Evolutionary conservation across 1,139 yeast genomes (phyloP).

Genomic region (Protomyces pachydermus): DNA sequence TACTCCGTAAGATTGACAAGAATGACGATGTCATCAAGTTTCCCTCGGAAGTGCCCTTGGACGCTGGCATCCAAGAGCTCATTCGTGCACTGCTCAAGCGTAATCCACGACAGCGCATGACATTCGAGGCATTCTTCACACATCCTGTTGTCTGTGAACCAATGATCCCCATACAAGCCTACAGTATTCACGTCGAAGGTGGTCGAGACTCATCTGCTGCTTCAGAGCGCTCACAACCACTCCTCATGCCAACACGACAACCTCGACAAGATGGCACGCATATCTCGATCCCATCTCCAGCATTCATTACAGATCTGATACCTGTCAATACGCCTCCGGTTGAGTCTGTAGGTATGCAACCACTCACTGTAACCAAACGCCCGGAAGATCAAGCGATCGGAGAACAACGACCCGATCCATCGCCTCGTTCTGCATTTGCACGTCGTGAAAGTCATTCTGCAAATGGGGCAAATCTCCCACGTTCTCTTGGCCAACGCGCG

Average conservation of each 20-base stretch:
- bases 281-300: slow-evolving; percentile 38
- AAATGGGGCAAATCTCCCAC: neutral
- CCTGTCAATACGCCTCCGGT: slow-evolving; percentile 20
- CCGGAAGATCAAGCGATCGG: neutral
- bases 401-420: neutral
- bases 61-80: slow-evolving; percentile 60
- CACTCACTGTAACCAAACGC: neutral
- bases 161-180: neutral
- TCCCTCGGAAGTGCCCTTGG: slow-evolving; percentile 52
- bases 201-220: neutral
- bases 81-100: slow-evolving; percentile 72
- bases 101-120: slow-evolving; percentile 80
- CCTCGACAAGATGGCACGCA: neutral
- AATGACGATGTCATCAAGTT: slow-evolving; percentile 71
- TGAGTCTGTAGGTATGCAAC: neutral
- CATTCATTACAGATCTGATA: slow-evolving; percentile 24
- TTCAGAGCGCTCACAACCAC: slow-evolving; percentile 3
- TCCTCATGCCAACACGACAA: neutral
- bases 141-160: neutral
- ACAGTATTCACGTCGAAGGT: neutral
- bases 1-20: slow-evolving; percentile 75
- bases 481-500: neutral
- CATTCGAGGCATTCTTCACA: slow-evolving; percentile 78
- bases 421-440: neutral
- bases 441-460: neutral